A percentile compares a stretch with the other conserved stretches of the same genome.
Evolutionary conservation across 2,329 filamentous ascomycete genomes (phyloP).

Genomic region (Pseudonectria buxi): DNA sequence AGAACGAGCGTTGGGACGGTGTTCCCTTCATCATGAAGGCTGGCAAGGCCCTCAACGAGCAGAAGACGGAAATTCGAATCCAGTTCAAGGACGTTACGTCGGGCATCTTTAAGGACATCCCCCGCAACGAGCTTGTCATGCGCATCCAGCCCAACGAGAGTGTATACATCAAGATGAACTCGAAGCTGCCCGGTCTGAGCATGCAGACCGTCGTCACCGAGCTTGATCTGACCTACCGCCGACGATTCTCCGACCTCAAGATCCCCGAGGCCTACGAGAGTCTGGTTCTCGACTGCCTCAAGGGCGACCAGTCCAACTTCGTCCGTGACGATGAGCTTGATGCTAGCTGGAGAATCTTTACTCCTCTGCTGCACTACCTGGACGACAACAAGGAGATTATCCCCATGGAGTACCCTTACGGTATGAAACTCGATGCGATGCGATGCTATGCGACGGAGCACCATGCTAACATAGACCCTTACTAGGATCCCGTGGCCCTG

Average conservation of each 20-base stretch:
- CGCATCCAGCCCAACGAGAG: constrained; percentile 99
- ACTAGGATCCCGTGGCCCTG: constrained; percentile 87
- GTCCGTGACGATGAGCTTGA: constrained; percentile 95
- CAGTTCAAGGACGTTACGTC: constrained; percentile 99
- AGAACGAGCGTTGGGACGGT: constrained; percentile 99
- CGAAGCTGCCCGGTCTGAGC: constrained; percentile 93
- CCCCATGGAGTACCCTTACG: constrained; percentile 99
- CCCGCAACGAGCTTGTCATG: constrained; percentile 97
- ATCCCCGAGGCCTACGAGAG: constrained; percentile 99
- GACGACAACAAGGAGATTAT: constrained; percentile 99
- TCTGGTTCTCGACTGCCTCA: constrained; percentile 91
- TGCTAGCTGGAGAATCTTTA: constrained; percentile 97
- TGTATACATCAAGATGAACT: constrained; percentile 99
- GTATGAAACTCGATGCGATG: constrained; percentile 40
- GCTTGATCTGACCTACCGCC: constrained; percentile 94
- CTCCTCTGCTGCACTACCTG: constrained; percentile 92
- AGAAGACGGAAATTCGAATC: constrained; percentile 98
- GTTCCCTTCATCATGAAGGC: constrained; percentile 99
- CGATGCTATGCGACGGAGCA: neutral
- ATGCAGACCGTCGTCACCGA: constrained; percentile 99
- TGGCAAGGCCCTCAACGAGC: constrained; percentile 96
- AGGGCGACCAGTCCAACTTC: constrained; percentile 99
- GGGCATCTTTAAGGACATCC: constrained; percentile 99
- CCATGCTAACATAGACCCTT: constrained; percentile 12
- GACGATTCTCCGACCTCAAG: constrained; percentile 98